phyloP scores from a whole-genome alignment of 805 yeast species.

The Spathaspora boniae region DNA sequence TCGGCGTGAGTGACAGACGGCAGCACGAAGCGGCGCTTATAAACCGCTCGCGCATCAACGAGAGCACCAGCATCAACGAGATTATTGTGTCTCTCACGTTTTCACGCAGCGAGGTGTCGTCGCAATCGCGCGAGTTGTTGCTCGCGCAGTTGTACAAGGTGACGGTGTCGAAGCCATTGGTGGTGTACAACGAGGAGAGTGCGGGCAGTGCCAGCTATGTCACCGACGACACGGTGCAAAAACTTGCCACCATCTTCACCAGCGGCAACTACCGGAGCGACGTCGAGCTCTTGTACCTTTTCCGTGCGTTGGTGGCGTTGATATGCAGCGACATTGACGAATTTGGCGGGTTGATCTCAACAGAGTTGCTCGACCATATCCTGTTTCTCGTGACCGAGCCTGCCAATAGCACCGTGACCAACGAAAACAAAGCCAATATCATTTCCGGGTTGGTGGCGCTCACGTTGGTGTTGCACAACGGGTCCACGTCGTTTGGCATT shows the following conservation, averaged over 20 bases:
- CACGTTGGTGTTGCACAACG: constrained; percentile 43
- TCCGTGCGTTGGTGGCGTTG: constrained; percentile 39
- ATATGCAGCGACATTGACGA: constrained; percentile 50
- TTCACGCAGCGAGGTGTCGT: constrained; percentile 43
- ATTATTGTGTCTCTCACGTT: constrained; percentile 40
- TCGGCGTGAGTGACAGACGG: constrained; percentile 10
- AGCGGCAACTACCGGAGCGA: constrained; percentile 31
- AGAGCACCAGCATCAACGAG: constrained; percentile 39
- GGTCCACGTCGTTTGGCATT: constrained; percentile 47
- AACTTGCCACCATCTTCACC: constrained; percentile 32
- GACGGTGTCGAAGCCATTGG: constrained; percentile 40
- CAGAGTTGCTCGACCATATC: constrained; percentile 26
- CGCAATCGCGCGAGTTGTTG: constrained; percentile 45
- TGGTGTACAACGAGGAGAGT: constrained; percentile 32
- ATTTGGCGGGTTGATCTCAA: constrained; percentile 35
- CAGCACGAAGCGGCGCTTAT: constrained; percentile 21
- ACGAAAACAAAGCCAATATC: constrained; percentile 35
- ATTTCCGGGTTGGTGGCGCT: constrained; percentile 38
- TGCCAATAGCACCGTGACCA: constrained; percentile 29
- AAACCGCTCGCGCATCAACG: constrained; percentile 34
- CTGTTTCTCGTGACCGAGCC: constrained; percentile 31
- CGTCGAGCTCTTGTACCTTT: constrained; percentile 40
- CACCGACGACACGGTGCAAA: constrained; percentile 31
- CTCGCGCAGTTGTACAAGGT: constrained; percentile 49
- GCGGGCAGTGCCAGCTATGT: constrained; percentile 36